phyloP scores from a whole-genome alignment of 1,139 yeast species.

The Lodderomyces beijingensis region DNA sequence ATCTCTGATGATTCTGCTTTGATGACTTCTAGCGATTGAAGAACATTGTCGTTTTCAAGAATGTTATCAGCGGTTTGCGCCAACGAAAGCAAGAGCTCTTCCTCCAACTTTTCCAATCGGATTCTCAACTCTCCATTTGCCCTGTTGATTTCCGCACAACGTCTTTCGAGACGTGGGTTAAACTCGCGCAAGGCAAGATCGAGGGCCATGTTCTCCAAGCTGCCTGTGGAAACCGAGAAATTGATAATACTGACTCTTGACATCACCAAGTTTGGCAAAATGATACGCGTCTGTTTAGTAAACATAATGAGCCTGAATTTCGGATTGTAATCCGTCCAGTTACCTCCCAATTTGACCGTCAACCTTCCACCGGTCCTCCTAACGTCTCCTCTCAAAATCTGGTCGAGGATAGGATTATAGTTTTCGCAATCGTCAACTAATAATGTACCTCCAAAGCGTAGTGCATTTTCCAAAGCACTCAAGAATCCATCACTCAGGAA shows the following conservation, averaged over 20 bases:
- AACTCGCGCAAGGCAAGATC: constrained; percentile 52
- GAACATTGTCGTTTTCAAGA: constrained; percentile 61
- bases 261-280: constrained; percentile 50
- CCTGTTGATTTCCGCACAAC: constrained; percentile 49
- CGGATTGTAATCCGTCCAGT: constrained; percentile 63
- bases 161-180: constrained; percentile 64
- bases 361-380: constrained; percentile 67
- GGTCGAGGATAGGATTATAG: constrained; percentile 68
- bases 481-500: constrained; percentile 68
- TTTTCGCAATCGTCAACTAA: constrained; percentile 76
- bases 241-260: constrained; percentile 64
- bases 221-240: constrained; percentile 65
- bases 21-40: constrained; percentile 58
- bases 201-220: constrained; percentile 61
- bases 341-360: constrained; percentile 57
- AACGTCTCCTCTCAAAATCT: constrained; percentile 59
- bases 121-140: constrained; percentile 60
- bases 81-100: constrained; percentile 54
- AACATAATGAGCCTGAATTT: constrained; percentile 58
- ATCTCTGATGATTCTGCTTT: constrained; percentile 61
- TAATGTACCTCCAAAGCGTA: constrained; percentile 77
- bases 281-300: constrained; percentile 53
- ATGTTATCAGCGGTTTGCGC: constrained; percentile 58
- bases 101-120: constrained; percentile 54
- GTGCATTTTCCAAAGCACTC: constrained; percentile 71